Evolutionary conservation across 345 rosid species (phyloP), one percentile per base, ranked within the genome.

Genomic region (Hirschfeldia incana): DNA sequence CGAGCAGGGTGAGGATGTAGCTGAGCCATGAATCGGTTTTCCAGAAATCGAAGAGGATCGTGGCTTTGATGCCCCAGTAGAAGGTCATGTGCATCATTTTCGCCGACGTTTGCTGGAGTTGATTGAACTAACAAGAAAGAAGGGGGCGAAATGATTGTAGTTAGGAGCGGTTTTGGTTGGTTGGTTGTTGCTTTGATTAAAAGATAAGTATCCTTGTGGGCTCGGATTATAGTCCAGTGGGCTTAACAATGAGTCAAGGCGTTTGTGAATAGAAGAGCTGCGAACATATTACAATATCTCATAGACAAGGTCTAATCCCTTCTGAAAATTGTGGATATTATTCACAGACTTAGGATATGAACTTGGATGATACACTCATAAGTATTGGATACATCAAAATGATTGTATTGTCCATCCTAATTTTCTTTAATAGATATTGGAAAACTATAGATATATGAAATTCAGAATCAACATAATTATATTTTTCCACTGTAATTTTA

Each of bases 61-160:
- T 90, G 1, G 93, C 97, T 64, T 85, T 60, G 65, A 78, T 80
- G 55, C 94, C 81, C 98, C 98, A 92, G 82, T 92, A 94, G 13
- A 94, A 79, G 61, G 97, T 94, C 98, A 89, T 94, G 89, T 91
- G 98, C 97, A 92, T 94, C 98, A 94, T 94, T 85, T 83, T 86
- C 36, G 81, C 76, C 76, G 12, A 63, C 55, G 16, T 42, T 42
- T 39, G 2, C 42, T 2, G 6, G 65, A 34, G 12, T 60, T 32
- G 17, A 55, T 73, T 9, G 61, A 15, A 15, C 16, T 2, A 29
- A 29, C 3, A 29, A 29, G 32, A 42, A 42, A 11, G 60, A 49
- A 4, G 78, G 12, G 12, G 59, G 42, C 39, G 65, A 21, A 10
- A 34, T 33, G 17, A 66, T 62, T 11, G 29, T 8, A 7, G 51